phyloP scores from a whole-genome alignment of 345 rosid genomes.

The Camelina hispida region DNA sequence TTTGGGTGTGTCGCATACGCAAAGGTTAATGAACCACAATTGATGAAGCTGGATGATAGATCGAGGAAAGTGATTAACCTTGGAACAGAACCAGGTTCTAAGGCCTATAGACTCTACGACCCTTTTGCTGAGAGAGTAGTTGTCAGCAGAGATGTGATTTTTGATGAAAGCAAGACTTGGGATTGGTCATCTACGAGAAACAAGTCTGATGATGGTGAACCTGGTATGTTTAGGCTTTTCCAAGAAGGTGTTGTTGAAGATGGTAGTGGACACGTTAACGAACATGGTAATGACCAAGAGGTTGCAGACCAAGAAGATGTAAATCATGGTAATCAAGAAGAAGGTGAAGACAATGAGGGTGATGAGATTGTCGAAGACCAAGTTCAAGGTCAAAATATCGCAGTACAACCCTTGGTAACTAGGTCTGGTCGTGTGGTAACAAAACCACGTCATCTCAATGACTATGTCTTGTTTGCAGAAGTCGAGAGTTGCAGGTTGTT shows the following conservation, averaged over 20 bases:
- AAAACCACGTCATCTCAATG: background rate
- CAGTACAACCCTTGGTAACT: no score
- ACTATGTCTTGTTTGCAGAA: background rate
- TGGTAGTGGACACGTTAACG: fast-evolving
- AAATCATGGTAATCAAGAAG: background rate
- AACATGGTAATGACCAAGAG: background rate
- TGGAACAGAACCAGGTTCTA: background rate
- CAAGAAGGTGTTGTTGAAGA: background rate
- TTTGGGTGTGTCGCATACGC: no score
- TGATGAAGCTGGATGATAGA: background rate
- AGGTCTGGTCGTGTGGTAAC: background rate
- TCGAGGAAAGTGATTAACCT: background rate
- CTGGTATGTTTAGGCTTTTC: background rate
- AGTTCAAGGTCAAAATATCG: no score
- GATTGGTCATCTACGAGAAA: background rate
- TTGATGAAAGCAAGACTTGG: background rate
- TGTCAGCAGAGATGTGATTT: background rate
- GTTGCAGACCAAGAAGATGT: background rate
- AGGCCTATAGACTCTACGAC: background rate
- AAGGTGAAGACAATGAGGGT: no score
- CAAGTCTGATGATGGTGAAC: background rate
- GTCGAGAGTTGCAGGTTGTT: background rate
- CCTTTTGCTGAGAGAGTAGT: background rate
- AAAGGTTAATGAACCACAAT: background rate
- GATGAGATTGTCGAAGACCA: no score